Evolutionary conservation across 2,329 filamentous ascomycete genomes (phyloP).

Genomic region (Thermomyces lanuginosus): DNA sequence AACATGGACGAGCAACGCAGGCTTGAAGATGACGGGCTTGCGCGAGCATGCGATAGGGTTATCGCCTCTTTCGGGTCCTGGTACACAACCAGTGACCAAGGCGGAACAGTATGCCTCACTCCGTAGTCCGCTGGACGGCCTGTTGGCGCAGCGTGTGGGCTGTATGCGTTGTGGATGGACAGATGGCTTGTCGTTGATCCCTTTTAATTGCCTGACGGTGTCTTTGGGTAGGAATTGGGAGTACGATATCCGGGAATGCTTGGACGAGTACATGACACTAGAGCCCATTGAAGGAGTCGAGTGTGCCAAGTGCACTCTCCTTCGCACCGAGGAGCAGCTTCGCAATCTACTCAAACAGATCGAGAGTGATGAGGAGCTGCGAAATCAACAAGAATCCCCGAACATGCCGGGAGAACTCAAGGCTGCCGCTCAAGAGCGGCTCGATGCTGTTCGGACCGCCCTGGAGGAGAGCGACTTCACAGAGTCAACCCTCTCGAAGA

Average conservation of each 20-base stretch:
- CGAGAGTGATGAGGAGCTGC: conserved; percentile 21
- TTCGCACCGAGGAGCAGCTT: conserved; percentile 40
- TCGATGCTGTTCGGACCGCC: conserved; percentile 52
- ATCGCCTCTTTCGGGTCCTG: conserved; percentile 8
- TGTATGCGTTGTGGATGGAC: conserved; percentile 75
- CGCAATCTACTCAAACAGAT: conserved; percentile 29
- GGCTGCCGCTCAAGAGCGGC: conserved; percentile 32
- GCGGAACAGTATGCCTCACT: conserved; percentile 15
- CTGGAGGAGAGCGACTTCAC: conserved; percentile 68
- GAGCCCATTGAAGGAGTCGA: conserved; percentile 81
- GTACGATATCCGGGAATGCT: conserved; percentile 59
- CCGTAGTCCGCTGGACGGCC: conserved; percentile 70
- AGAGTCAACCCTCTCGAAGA: conserved; percentile 46
- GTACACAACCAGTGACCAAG: conserved; percentile 3
- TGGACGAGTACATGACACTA: conserved; percentile 70
- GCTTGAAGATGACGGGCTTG: conserved; percentile 22
- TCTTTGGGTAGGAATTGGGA: conserved; percentile 51
- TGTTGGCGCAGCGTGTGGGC: conserved; percentile 74
- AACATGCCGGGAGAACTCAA: conserved; percentile 22
- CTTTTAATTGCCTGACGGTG: conserved; percentile 85
- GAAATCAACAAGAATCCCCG: conserved; percentile 11
- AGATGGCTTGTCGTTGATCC: conserved; percentile 75
- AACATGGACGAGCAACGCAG: conserved; percentile 27
- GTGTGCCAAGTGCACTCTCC: conserved; percentile 76
- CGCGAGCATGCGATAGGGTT: conserved; percentile 18